phyloP scores from a whole-genome alignment of 495 filamentous ascomycete species.

The Penicillium fimorum region DNA sequence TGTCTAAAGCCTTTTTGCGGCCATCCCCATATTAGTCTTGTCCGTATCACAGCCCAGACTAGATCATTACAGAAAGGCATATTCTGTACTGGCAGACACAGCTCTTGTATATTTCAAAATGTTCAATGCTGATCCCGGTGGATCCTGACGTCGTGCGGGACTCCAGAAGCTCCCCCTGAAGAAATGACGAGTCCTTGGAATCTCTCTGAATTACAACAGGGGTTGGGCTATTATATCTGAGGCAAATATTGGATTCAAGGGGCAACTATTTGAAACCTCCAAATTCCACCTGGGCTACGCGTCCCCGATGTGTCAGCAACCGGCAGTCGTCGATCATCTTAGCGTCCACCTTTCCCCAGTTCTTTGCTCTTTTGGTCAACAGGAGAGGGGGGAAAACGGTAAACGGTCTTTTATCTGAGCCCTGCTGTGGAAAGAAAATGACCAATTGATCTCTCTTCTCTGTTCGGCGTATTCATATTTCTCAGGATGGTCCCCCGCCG shows the following conservation, averaged over 20 bases:
- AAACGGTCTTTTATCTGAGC: background rate
- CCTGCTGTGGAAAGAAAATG: slow-evolving; percentile 9
- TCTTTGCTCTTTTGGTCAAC: background rate
- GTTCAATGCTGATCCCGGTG: background rate
- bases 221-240: background rate
- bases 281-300: slow-evolving; percentile 7
- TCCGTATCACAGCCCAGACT: background rate
- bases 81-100: background rate
- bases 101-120: too few relatives aligned
- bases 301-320: slow-evolving; percentile 12
- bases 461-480: background rate
- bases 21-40: background rate
- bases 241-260: background rate
- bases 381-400: slow-evolving; percentile 6
- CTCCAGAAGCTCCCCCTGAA: background rate
- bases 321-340: slow-evolving; percentile 11
- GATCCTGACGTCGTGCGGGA: background rate
- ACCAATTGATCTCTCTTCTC: slow-evolving; percentile 15
- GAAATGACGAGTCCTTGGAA: background rate
- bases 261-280: background rate
- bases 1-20: background rate
- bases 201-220: background rate
- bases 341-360: slow-evolving; percentile 12
- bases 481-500: slow-evolving; percentile 32
- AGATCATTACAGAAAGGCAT: background rate